Evolutionary conservation across 2,329 filamentous ascomycete genomes (phyloP).

Genomic region (Diaporthe sp.): DNA sequence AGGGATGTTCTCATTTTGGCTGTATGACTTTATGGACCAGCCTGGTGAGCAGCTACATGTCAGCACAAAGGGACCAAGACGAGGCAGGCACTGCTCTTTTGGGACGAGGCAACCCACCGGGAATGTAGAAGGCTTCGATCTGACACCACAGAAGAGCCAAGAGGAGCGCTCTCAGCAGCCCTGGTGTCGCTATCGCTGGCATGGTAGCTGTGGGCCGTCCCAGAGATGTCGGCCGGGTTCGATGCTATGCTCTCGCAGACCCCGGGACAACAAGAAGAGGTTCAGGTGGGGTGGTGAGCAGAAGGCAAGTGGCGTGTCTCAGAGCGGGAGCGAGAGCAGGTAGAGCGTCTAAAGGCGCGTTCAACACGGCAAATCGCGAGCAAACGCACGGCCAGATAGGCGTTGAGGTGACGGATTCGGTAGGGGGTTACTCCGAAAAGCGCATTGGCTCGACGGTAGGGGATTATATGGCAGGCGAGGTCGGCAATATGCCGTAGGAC

Average conservation of each 20-base stretch:
- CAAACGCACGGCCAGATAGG: neutral
- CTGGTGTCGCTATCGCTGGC: constrained; percentile 35
- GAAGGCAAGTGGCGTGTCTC: constrained; percentile 18
- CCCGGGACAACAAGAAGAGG: neutral
- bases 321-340: neutral
- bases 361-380: neutral
- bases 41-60: constrained; percentile 55
- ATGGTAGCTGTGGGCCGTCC: constrained; percentile 19
- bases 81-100: neutral
- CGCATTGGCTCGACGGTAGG: neutral
- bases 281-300: neutral
- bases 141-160: constrained; percentile 58
- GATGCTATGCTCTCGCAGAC: neutral
- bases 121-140: constrained; percentile 82
- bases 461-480: neutral
- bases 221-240: neutral
- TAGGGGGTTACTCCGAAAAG: constrained; percentile 13
- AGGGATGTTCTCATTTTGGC: constrained; percentile 79
- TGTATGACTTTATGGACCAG: constrained; percentile 85
- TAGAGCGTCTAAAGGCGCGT: neutral
- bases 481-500: neutral
- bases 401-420: neutral
- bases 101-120: constrained; percentile 66
- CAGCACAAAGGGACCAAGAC: neutral
- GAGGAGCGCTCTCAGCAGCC: constrained; percentile 56